Base-by-base conservation (phyloP, 176 grass and related monocot species). In the Carex littledalei region DNA sequence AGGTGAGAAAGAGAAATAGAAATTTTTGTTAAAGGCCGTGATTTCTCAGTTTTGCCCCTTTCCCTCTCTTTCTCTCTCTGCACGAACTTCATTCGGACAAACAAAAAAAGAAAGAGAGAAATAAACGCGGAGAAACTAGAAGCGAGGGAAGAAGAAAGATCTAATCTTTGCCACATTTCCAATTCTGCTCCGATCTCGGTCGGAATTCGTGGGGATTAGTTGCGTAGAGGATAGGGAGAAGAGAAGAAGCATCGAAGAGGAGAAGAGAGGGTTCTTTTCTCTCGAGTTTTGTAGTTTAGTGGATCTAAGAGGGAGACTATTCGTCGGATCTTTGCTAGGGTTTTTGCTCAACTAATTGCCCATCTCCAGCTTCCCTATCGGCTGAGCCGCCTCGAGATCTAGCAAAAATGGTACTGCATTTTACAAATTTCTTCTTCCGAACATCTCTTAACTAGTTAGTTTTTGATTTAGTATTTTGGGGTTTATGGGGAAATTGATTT, bases 311-410 rank as follows among this genome's bases (percentile, higher is more conserved):
- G 14, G 24, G 22, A 45, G 58, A 65, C 13, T 65, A 15, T 3
- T 83, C 34, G n/a, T 78, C 74, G 52, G 74, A 78, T 78, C 26
- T 78, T 56, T 68, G 60, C 63, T 83, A 67, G 61, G 63, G 81
- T 83, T 83, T 69, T 83, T 63, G 81, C 68, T 83, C 64, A 43
- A 54, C 22, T 20, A 53, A 17, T 67, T 54, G 59, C 60, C 5
- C 52, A 3, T 63, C 14, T 83, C 10, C 34, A 81, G 79, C 55
- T 63, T 39, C 39, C 64, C n/a, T 64, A 58, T 81, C 43, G 61
- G 63, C 63, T 83, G 81, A 83, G 84, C 67, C 72, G 70, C 84
- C 84, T 54, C 31, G 68, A 86, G 84, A 86, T 86, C 84, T 86
- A 37, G 18, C 12, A 35, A 68, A 54, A 52, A 86, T 86, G 84